Evolutionary conservation across 2,329 filamentous ascomycete genomes (phyloP), one percentile per base, ranked within the genome.

Genomic region (Daldinia sp.): DNA sequence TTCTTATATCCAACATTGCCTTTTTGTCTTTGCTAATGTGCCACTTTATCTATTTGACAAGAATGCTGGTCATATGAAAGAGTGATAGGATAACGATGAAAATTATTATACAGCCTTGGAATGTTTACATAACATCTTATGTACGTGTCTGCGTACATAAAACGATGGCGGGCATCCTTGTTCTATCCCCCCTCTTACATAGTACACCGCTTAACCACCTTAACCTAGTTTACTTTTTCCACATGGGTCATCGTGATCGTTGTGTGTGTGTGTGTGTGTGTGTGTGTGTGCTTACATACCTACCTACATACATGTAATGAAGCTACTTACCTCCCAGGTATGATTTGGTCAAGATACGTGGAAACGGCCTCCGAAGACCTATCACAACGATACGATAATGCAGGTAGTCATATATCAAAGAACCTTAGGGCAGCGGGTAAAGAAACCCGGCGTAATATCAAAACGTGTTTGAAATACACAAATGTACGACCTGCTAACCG

Each of bases 401-500:
- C n/a, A n/a, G n/a, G n/a, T n/a, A n/a, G n/a, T n/a, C n/a, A n/a
- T n/a, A n/a, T n/a, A n/a, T n/a, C n/a, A n/a, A n/a, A n/a, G n/a
- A n/a, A n/a, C n/a, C n/a, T n/a, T n/a, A n/a, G n/a, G n/a, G n/a
- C n/a, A n/a, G n/a, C n/a, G n/a, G n/a, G n/a, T n/a, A n/a, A n/a
- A n/a, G n/a, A n/a, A n/a, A n/a, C n/a, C n/a, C n/a, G n/a, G n/a
- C 3, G 21, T 23, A 9, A 43, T 19, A 43, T 23, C 37, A 23
- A 9, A 48, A 30, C 4, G 4, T n/a, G 19, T 3, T 5, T 4
- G 4, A 48, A 34, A 34, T 43, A 54, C 15, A 21, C 11, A 2
- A 21, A 51, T 41, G 49, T 35, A 58, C 32, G 54, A 17, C 21
- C 49, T 43, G 43, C 41, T 41, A 35, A 8, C 10, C 17, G 17